Evolutionary conservation across 352 stramenopile species (phyloP).

Genomic region (Elongisporangium anandrum): DNA sequence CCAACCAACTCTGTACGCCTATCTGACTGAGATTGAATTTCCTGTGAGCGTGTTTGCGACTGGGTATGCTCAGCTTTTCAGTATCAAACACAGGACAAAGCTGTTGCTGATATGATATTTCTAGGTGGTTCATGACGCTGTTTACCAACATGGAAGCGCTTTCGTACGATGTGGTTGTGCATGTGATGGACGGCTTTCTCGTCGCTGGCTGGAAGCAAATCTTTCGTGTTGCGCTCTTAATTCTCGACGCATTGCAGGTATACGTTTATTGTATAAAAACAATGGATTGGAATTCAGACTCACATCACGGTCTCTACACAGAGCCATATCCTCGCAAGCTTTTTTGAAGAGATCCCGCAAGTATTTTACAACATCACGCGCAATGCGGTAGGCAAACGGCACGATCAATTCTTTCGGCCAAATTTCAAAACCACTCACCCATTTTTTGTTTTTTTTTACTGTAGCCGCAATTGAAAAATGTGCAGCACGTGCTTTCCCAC

Average conservation of each 20-base stretch:
- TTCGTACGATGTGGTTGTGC: conserved; percentile 49
- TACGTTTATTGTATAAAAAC: neutral
- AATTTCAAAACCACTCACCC: neutral
- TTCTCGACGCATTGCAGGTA: conserved; percentile 53
- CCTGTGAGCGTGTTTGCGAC: conserved; percentile 67
- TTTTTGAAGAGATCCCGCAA: conserved; percentile 71
- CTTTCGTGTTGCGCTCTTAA: conserved; percentile 55
- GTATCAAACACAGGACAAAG: too few relatives aligned
- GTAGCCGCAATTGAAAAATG: conserved; percentile 25
- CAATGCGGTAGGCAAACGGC: conserved; percentile 35
- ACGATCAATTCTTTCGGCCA: neutral
- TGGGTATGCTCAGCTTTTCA: conserved; percentile 20
- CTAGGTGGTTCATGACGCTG: conserved; percentile 81
- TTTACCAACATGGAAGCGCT: conserved; percentile 76
- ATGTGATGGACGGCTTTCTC: conserved; percentile 63
- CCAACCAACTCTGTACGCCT: conserved; percentile 30
- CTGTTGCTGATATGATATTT: conserved; percentile 1
- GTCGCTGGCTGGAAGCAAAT: conserved; percentile 70
- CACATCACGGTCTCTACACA: conserved; percentile 5
- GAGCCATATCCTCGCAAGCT: conserved; percentile 45
- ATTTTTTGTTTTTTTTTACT: neutral
- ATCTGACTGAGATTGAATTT: conserved; percentile 59
- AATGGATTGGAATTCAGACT: neutral
- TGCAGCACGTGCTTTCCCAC: conserved; percentile 15
- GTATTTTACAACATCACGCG: conserved; percentile 71